A percentile compares a stretch with the other conserved stretches of the same genome.
Evolutionary conservation across 129 eudicot species (phyloP).

Genomic region (Saussurea involucrata): DNA sequence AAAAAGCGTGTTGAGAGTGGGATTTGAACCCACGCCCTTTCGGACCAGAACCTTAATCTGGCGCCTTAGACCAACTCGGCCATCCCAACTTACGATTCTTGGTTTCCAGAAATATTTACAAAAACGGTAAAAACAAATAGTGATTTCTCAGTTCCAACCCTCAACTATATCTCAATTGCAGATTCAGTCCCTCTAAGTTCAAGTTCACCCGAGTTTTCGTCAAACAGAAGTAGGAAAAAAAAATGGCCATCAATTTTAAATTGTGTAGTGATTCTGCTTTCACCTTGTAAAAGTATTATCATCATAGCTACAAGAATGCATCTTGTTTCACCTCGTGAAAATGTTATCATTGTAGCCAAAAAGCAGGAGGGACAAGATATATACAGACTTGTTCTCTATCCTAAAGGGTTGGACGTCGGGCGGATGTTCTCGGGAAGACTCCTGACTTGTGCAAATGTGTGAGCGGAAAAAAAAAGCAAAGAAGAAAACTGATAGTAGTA

Average conservation of each 20-base stretch:
- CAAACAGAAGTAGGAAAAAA: neutral
- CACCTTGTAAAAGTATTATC: neutral
- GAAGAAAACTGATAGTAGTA: neutral
- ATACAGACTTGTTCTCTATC: neutral
- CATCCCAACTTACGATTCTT: slow-evolving; percentile 45
- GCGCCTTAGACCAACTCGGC: slow-evolving; percentile 95
- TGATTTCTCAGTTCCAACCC: neutral
- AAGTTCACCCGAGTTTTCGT: neutral
- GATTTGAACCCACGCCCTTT: slow-evolving; percentile 90
- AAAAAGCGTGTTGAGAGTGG: slow-evolving; percentile 49
- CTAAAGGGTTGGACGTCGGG: no score
- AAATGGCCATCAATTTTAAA: neutral
- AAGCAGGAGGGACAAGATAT: neutral
- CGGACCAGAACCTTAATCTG: slow-evolving; percentile 91
- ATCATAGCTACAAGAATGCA: no score
- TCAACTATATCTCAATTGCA: neutral
- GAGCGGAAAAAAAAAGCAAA: no score
- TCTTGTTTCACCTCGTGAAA: neutral
- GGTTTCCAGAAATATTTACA: neutral
- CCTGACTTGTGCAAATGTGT: neutral
- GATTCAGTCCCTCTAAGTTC: neutral
- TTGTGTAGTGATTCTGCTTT: neutral
- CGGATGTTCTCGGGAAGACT: neutral
- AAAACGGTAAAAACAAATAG: neutral
- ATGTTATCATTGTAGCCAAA: neutral